Conservation (phyloP, 495 filamentous ascomycete species). For the Hypomontagnella submonticulosa region DNA sequence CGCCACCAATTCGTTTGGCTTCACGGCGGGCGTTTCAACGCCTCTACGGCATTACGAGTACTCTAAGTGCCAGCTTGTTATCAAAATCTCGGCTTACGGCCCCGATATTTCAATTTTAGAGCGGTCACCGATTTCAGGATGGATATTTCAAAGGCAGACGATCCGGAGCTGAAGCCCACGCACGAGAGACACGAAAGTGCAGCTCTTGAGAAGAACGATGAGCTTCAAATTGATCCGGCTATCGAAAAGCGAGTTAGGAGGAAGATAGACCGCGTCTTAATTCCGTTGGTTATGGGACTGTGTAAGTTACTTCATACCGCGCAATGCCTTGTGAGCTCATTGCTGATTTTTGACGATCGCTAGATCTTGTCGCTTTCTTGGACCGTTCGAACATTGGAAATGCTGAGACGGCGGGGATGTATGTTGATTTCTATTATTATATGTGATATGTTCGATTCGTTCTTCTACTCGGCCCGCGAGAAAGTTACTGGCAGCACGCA, state of each 20-base stretch:
- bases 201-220: conserved; percentile 9
- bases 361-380: conserved; percentile 72
- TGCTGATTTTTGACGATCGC: conserved; percentile 10
- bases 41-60: too few species aligned
- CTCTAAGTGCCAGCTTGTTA: too few species aligned
- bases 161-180: conserved; percentile 15
- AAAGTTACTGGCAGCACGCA: neutral
- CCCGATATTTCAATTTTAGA: neutral
- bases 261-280: conserved; percentile 64
- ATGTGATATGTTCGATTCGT: neutral
- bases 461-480: neutral
- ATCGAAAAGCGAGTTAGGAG: conserved; percentile 67
- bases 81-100: too few species aligned
- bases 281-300: conserved; percentile 37
- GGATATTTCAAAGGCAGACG: conserved; percentile 24
- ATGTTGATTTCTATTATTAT: conserved; percentile 8
- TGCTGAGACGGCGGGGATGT: conserved; percentile 67
- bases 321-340: neutral
- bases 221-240: conserved; percentile 57
- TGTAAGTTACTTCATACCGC: conserved; percentile 17
- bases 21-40: neutral
- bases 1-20: neutral
- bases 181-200: conserved; percentile 18
- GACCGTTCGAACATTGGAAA: conserved; percentile 79
- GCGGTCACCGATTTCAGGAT: conserved; percentile 6